A percentile compares a stretch with the other conserved stretches of the same genome.
Evolutionary conservation across 1,284 basidiomycete species (phyloP).

Genomic region (Cutaneotrichosporon arboriforme): DNA sequence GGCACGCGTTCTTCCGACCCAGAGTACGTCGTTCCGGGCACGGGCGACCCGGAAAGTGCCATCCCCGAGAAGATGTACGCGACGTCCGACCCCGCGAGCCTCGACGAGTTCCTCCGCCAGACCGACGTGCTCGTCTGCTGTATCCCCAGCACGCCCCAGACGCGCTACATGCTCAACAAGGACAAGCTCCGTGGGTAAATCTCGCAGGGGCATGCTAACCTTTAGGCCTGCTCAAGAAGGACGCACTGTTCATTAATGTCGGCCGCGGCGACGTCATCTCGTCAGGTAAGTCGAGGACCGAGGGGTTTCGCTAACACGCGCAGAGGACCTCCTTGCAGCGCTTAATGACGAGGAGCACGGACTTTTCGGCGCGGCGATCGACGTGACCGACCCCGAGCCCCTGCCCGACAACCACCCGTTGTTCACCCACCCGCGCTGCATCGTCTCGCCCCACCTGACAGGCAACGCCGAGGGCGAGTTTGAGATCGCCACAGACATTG

Average conservation of each 20-base stretch:
- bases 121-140: slow-evolving; percentile 41
- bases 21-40: slow-evolving; percentile 42
- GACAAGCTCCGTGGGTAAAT: slow-evolving; percentile 33
- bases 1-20: slow-evolving; percentile 32
- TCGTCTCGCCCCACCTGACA: slow-evolving; percentile 37
- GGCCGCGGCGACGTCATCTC: slow-evolving; percentile 39
- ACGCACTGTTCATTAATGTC: slow-evolving; percentile 41
- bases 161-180: slow-evolving; percentile 34
- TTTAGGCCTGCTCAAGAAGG: slow-evolving; percentile 27
- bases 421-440: slow-evolving; percentile 32
- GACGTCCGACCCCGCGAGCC: slow-evolving; percentile 28
- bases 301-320: too few relatives aligned
- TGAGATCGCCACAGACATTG: slow-evolving; percentile 37
- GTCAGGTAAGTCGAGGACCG: slow-evolving; percentile 22
- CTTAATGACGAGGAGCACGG: slow-evolving; percentile 23
- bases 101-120: slow-evolving; percentile 38
- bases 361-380: slow-evolving; percentile 36
- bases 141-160: slow-evolving; percentile 40
- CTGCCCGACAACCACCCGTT: slow-evolving; percentile 32
- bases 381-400: slow-evolving; percentile 46
- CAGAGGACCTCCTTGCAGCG: slow-evolving; percentile 33
- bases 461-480: slow-evolving; percentile 37
- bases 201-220: neutral
- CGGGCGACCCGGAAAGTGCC: slow-evolving; percentile 39
- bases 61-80: slow-evolving; percentile 43